These are phyloP conservation scores for Cryptococcus deneoformans DNA, from an alignment of 1,284 basidiomycete genomes.

Conservation along the genomic window DNA sequence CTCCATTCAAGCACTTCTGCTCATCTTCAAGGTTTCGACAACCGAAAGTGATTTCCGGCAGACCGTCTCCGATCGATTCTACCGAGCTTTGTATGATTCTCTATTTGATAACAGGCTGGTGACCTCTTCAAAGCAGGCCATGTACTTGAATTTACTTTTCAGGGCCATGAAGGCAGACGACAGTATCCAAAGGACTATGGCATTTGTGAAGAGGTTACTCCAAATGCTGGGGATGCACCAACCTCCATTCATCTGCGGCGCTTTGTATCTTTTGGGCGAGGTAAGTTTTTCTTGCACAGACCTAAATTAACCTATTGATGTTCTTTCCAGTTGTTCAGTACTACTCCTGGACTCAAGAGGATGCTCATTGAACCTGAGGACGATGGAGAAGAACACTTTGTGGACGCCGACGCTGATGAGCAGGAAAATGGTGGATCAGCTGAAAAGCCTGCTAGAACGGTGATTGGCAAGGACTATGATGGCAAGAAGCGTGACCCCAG, in stretches of 20 bases:
- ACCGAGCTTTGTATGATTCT: constrained; percentile 85
- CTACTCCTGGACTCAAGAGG: constrained; percentile 64
- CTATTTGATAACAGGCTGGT: constrained; percentile 79
- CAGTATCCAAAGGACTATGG: constrained; percentile 63
- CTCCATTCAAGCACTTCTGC: constrained; percentile 85
- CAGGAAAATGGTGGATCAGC: constrained; percentile 16
- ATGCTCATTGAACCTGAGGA: constrained; percentile 59
- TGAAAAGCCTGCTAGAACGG: constrained; percentile 1
- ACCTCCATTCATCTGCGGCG: constrained; percentile 87
- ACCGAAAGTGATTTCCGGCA: constrained; percentile 38
- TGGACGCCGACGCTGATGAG: constrained; percentile 42
- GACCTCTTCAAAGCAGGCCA: constrained; percentile 87
- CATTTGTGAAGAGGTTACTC: constrained; percentile 81
- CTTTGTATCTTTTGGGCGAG: constrained; percentile 61
- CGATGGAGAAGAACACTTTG: constrained; percentile 56
- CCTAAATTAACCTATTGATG: neutral
- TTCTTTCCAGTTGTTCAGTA: constrained; percentile 66
- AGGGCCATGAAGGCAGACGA: constrained; percentile 83
- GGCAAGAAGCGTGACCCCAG: constrained; percentile 87
- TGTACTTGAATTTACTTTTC: constrained; percentile 96
- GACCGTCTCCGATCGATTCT: constrained; percentile 77
- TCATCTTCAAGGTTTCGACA: constrained; percentile 77
- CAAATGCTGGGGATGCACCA: constrained; percentile 77
- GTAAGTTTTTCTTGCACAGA: constrained; percentile 31
- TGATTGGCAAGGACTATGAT: constrained; percentile 59